Evolutionary conservation across 352 stramenopile species (phyloP), one percentile per base, ranked within the genome.

Genomic region (Globisporangium middletonii): DNA sequence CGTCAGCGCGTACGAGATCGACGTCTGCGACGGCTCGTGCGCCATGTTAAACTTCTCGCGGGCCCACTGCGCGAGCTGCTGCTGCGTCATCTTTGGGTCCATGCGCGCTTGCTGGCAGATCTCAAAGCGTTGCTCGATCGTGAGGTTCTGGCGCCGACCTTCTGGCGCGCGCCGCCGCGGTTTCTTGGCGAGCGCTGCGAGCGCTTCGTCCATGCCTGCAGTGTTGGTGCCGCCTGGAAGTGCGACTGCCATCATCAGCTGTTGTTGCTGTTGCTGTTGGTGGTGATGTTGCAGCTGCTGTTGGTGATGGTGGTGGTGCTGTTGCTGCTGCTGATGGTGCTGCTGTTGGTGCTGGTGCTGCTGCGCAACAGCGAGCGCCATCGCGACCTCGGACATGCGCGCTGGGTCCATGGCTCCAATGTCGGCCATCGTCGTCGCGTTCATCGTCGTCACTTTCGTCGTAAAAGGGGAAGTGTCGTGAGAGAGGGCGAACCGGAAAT

Each of bases 1-100:
- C 65, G 89, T 93, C 59, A 93, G 77, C 67, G 84, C 86, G 67
- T 91, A 83, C 64, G 78, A 89, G 65, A 93, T 89, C 33, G 80
- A 83, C 57, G 83, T 83, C 68, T 93, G 83, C 57, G 83, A 91
- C 59, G 83, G 83, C 66, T 85, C 77, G 60, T 78, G 82, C n/a
- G 71, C 49, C 37, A 93, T 72, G 11, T 55, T 50, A 62, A 93
- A 93, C 57, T 81, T 71, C 30, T 86, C 73, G 59, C 83, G 85
- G 16, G 83, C 83, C 83, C 83, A 93, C 38, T 84, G 71, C 53
- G 77, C 81, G 50, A 93, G 65, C 61, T 89, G 75, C 62, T 77
- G 72, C 68, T 93, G 83, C 57, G 83, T 88, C 5, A 67, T 69
- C 63, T 82, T 91, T 48, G 83, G 83, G 62, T 86, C 76, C 62